Conservation (phyloP, 176 grass and related monocot species). For the Aechmea fasciata region DNA sequence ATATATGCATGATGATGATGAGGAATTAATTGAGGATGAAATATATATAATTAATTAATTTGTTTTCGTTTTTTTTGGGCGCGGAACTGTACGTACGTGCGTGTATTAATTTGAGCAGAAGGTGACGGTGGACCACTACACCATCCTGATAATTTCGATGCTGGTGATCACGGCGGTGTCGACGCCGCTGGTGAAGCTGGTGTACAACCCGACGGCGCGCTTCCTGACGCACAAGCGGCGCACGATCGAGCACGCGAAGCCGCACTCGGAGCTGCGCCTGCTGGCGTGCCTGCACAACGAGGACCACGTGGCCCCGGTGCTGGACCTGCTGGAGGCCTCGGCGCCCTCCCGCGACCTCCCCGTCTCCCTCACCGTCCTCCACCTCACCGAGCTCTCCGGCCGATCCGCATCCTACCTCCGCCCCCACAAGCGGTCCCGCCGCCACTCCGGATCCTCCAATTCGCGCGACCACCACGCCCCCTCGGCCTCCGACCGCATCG, state of each 20-base stretch:
- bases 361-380: constrained; percentile 49
- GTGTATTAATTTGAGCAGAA: constrained; percentile 22
- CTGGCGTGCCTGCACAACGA: constrained; percentile 52
- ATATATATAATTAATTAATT: no score
- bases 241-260: constrained; percentile 21
- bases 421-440: constrained; percentile 27
- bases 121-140: constrained; percentile 35
- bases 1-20: no score
- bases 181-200: constrained; percentile 48
- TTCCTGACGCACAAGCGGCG: constrained; percentile 26
- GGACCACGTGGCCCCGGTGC: constrained; percentile 53
- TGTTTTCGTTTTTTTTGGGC: no score
- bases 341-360: constrained; percentile 20
- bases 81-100: no score
- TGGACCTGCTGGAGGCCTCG: constrained; percentile 43
- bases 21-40: no score
- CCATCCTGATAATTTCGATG: constrained; percentile 30
- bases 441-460: no score
- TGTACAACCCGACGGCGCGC: constrained; percentile 49
- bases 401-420: constrained; percentile 36
- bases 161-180: constrained; percentile 30
- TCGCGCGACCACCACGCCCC: not conserved
- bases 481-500: constrained; percentile 42
- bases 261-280: constrained; percentile 34
- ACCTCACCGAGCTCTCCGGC: constrained; percentile 59